Conservation (phyloP, 2,329 filamentous ascomycete species). For the Penicillium sp. region DNA sequence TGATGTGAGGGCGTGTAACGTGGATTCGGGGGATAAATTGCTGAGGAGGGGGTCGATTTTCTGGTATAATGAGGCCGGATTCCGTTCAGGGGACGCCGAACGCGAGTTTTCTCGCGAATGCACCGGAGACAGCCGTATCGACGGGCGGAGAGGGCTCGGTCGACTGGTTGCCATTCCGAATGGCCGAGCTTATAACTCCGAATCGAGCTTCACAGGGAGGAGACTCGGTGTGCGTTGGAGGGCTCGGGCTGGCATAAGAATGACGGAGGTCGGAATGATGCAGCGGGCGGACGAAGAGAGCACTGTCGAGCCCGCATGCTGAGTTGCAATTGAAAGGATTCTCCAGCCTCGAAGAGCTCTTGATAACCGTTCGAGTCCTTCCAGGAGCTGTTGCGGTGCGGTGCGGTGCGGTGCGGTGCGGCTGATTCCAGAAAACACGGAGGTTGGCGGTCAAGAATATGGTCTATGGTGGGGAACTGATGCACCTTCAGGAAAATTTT, state of each 20-base stretch:
- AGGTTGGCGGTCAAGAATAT: conserved; percentile 7
- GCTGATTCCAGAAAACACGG: background rate
- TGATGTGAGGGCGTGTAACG: conserved; percentile 52
- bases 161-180: conserved; percentile 37
- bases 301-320: conserved; percentile 41
- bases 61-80: conserved; percentile 37
- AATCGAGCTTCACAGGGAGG: conserved; percentile 21
- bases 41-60: conserved; percentile 52
- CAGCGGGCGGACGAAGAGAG: conserved; percentile 30
- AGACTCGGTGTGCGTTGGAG: conserved; percentile 19
- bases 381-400: background rate
- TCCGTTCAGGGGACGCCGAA: conserved; percentile 43
- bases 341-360: conserved; percentile 13
- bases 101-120: conserved; percentile 34
- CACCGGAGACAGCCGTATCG: conserved; percentile 32
- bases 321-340: conserved; percentile 32
- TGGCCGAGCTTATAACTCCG: conserved; percentile 22
- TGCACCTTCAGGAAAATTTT: background rate
- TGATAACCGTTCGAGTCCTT: background rate
- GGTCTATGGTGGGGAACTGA: background rate
- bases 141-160: conserved; percentile 32
- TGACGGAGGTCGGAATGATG: conserved; percentile 33
- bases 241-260: conserved; percentile 23
- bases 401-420: background rate
- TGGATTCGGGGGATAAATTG: conserved; percentile 57